These are phyloP conservation scores for Colletotrichum sp. DNA, from an alignment of 2,329 filamentous ascomycete genomes.

Conservation along the genomic window DNA sequence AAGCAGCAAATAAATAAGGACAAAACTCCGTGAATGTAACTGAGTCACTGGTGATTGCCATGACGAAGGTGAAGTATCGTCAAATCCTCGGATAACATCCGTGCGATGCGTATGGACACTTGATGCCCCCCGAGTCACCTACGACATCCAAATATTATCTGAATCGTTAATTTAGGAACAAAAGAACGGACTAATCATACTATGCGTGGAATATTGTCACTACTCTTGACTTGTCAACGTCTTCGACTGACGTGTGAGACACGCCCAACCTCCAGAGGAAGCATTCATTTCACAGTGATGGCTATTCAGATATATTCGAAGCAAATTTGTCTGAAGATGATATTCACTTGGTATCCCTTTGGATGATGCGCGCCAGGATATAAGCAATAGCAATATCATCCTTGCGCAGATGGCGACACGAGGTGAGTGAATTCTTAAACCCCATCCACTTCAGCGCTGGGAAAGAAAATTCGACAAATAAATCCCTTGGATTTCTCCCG, in stretches of 20 bases:
- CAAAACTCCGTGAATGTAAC: not conserved
- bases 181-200: not conserved
- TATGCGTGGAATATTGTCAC: not conserved
- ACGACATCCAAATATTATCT: not conserved
- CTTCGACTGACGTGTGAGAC: not conserved
- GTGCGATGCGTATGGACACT: not conserved
- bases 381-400: not conserved
- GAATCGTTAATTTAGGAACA: not conserved
- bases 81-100: not conserved
- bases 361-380: not conserved
- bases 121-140: not conserved
- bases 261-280: not conserved
- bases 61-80: not conserved
- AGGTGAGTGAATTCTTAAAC: not conserved
- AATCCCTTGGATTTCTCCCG: not conserved
- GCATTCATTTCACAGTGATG: not conserved
- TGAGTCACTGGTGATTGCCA: not conserved
- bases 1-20: not conserved
- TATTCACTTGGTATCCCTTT: not conserved
- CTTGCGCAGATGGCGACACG: not conserved
- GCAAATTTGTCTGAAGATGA: not conserved
- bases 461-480: too few species aligned
- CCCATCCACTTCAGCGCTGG: too few species aligned
- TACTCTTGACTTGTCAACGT: not conserved
- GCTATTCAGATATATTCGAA: not conserved